Evolutionary conservation across 1,284 basidiomycete species (phyloP).

Genomic region (Ceratobasidium sp.): DNA sequence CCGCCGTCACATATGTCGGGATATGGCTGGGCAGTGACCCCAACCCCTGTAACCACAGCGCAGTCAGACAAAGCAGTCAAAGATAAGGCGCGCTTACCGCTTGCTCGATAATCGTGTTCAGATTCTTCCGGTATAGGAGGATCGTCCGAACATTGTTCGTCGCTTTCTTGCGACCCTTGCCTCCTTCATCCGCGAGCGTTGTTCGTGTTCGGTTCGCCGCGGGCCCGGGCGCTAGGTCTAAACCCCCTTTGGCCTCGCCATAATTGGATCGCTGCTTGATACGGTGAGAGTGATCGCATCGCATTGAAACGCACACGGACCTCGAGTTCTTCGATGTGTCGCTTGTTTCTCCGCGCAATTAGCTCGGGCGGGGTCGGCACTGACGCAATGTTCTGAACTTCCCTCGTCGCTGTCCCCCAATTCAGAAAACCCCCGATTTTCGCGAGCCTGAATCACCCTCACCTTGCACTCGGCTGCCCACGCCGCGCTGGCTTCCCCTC

Average conservation of each 20-base stretch:
- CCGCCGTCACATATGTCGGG: conserved; percentile 71
- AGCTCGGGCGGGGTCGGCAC: conserved; percentile 67
- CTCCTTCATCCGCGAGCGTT: conserved; percentile 77
- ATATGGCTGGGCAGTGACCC: conserved; percentile 64
- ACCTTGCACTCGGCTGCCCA: conserved; percentile 33
- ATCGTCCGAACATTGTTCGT: conserved; percentile 81
- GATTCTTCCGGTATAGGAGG: conserved; percentile 81
- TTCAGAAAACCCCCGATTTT: neutral
- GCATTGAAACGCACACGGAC: conserved; percentile 57
- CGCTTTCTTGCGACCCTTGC: conserved; percentile 68
- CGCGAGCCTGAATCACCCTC: conserved; percentile 1
- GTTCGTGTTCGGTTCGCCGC: conserved; percentile 66
- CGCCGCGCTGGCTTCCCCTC: conserved; percentile 6
- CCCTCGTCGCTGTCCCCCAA: conserved; percentile 57
- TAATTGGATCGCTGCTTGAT: conserved; percentile 77
- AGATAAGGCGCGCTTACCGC: conserved; percentile 64
- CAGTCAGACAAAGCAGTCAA: conserved; percentile 1
- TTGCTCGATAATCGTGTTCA: conserved; percentile 78
- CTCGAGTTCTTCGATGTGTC: conserved; percentile 85
- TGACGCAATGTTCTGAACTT: conserved; percentile 57
- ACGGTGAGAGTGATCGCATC: neutral
- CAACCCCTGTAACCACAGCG: conserved; percentile 64
- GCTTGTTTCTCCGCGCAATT: conserved; percentile 77
- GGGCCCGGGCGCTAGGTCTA: conserved; percentile 58
- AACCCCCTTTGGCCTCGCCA: conserved; percentile 65